Evolutionary conservation across 75 land plant genomes (phyloP).

Genomic region (Gnetum montanum): DNA sequence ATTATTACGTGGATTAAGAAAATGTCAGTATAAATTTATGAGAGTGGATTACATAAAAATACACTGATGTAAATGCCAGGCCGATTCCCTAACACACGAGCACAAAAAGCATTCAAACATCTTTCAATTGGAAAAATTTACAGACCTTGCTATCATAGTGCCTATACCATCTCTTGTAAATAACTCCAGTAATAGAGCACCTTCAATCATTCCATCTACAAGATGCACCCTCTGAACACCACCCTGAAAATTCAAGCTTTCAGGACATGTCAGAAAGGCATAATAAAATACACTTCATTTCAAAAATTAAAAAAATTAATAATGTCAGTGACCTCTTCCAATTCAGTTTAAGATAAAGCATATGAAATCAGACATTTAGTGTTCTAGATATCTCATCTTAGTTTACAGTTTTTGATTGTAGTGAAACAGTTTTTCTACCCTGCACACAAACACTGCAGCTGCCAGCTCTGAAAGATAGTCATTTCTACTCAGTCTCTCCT

Average conservation of each 20-base stretch:
- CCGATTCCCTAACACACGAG: too few species aligned
- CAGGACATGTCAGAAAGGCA: background rate
- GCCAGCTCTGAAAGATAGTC: constrained; percentile 87
- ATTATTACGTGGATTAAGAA: too few species aligned
- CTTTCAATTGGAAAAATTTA: too few species aligned
- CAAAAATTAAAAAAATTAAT: background rate
- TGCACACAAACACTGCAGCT: constrained; percentile 93
- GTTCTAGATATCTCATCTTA: background rate
- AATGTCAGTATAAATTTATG: too few species aligned
- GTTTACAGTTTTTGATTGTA: too few species aligned
- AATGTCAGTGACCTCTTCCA: too few species aligned
- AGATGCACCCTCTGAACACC: constrained; percentile 96
- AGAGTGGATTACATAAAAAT: too few species aligned
- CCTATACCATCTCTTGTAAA: constrained; percentile 98
- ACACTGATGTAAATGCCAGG: too few species aligned
- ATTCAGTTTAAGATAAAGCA: constrained; percentile 4
- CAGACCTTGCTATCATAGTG: constrained; percentile 94
- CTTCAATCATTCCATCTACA: constrained; percentile 74
- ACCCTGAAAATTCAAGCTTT: constrained; percentile 32
- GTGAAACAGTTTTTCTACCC: too few species aligned
- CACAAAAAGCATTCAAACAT: too few species aligned
- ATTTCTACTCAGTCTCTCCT: constrained; percentile 62
- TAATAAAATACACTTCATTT: background rate
- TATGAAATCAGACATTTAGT: background rate
- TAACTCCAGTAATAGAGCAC: constrained; percentile 77